A percentile compares a stretch with the other conserved stretches of the same genome.
Conservation (phyloP, 164 flowering plant genomes). For the Nymphaea colorata region DNA sequence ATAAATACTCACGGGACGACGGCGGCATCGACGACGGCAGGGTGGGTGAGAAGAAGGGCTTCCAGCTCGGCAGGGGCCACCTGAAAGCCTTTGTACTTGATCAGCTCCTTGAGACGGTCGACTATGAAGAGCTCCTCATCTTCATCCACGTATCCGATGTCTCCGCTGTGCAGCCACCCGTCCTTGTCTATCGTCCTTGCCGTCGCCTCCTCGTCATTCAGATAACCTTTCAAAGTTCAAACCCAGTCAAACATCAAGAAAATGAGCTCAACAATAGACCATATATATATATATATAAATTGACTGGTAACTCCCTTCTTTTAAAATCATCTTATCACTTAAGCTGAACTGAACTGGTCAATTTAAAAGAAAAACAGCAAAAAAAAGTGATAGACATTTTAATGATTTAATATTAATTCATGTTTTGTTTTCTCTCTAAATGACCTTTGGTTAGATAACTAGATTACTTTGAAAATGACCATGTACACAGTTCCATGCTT, state of each 20-base stretch:
- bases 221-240: slow-evolving; percentile 37
- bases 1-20: slow-evolving; percentile 64
- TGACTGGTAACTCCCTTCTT: too few species aligned
- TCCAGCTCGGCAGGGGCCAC: slow-evolving; percentile 98
- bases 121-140: slow-evolving; percentile 53
- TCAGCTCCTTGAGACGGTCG: slow-evolving; percentile 71
- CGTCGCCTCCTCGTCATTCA: slow-evolving; percentile 48
- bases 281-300: too few species aligned
- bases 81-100: slow-evolving; percentile 90
- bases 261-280: neutral
- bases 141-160: slow-evolving; percentile 52
- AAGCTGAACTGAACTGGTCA: too few species aligned
- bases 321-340: too few species aligned
- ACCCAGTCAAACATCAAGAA: neutral
- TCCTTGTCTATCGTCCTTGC: slow-evolving; percentile 35
- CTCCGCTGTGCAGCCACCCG: slow-evolving; percentile 85
- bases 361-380: too few species aligned
- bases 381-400: too few species aligned
- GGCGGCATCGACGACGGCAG: slow-evolving; percentile 71
- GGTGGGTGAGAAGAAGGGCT: slow-evolving; percentile 56
- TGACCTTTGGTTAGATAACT: too few species aligned
- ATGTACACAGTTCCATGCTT: too few species aligned
- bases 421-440: too few species aligned
- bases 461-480: too few species aligned
- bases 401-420: too few species aligned